These are phyloP conservation scores for Lactarius sanguifluus DNA, from an alignment of 768 basidiomycete genomes.

Conservation along the genomic window DNA sequence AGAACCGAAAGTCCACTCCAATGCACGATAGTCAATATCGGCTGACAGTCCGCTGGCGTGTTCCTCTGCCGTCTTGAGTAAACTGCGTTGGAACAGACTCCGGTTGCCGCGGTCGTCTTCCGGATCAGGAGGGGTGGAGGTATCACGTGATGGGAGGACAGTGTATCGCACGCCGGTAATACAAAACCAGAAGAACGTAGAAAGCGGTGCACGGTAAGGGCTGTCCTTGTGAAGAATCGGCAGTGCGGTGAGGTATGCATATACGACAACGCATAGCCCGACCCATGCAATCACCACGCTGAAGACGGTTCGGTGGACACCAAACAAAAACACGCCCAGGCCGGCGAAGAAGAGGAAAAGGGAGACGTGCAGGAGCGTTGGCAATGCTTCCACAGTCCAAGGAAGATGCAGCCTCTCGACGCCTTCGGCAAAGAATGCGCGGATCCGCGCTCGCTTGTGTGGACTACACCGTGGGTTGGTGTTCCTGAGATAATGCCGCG, in stretches of 20 bases:
- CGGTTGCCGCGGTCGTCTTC: not conserved
- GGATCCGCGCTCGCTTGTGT: constrained; percentile 12
- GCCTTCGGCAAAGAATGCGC: constrained; percentile 9
- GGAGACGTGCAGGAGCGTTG: constrained; percentile 20
- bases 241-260: constrained; percentile 1
- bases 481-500: constrained; percentile 6
- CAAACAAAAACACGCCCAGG: constrained; percentile 21
- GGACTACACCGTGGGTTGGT: constrained; percentile 7
- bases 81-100: constrained; percentile 4
- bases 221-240: constrained; percentile 5
- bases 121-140: not conserved
- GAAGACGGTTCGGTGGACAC: constrained; percentile 14
- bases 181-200: not conserved
- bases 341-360: constrained; percentile 27
- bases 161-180: constrained; percentile 4
- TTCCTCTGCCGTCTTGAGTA: constrained; percentile 4
- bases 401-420: constrained; percentile 8
- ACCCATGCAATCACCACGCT: not conserved
- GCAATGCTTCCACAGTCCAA: constrained; percentile 11
- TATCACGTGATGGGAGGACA: not conserved
- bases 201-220: constrained; percentile 21
- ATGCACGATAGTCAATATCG: constrained; percentile 5
- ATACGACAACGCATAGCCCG: not conserved
- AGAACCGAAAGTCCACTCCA: constrained; percentile 12
- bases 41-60: constrained; percentile 1